These are phyloP conservation scores for Spiraea crenata DNA, from an alignment of 331 rosid genomes.

Conservation along the genomic window DNA sequence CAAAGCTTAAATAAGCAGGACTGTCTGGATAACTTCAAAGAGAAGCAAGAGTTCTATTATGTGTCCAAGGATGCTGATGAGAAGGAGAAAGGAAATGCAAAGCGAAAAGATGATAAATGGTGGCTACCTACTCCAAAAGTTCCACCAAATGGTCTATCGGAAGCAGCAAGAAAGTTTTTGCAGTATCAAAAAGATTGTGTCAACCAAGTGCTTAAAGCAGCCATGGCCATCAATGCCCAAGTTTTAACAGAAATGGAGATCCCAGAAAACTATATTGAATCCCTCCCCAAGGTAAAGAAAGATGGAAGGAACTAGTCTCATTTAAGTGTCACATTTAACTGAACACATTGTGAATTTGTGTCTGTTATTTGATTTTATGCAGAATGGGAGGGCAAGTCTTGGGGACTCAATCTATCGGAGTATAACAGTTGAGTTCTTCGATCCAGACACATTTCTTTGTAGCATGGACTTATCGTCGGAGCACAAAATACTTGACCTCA, in stretches of 20 bases:
- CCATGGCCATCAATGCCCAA: conserved; percentile 98
- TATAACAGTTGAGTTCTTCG: conserved; percentile 86
- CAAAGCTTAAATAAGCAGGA: conserved; percentile 50
- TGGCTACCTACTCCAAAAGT: conserved; percentile 93
- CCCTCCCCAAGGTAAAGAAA: conserved; percentile 80
- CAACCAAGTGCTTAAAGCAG: conserved; percentile 98
- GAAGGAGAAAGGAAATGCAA: conserved; percentile 46
- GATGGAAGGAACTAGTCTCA: background rate
- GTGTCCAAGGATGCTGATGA: conserved; percentile 64
- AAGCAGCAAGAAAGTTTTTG: conserved; percentile 67
- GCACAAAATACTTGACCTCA: conserved; percentile 86
- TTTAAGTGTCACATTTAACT: background rate
- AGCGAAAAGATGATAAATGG: conserved; percentile 83
- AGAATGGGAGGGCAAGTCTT: conserved; percentile 97
- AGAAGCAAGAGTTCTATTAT: conserved; percentile 70
- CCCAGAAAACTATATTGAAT: conserved; percentile 89
- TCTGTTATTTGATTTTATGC: background rate
- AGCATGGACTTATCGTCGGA: conserved; percentile 85
- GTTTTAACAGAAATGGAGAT: conserved; percentile 90
- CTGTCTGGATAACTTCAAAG: conserved; percentile 79
- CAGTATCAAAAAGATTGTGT: conserved; percentile 97
- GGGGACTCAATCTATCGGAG: conserved; percentile 81
- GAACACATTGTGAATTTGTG: background rate
- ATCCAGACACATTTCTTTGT: conserved; percentile 80
- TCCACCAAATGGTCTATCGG: conserved; percentile 77